These are phyloP conservation scores for Penicillium psychrosexuale DNA, from an alignment of 2,329 filamentous ascomycete species.

Conservation along the genomic window DNA sequence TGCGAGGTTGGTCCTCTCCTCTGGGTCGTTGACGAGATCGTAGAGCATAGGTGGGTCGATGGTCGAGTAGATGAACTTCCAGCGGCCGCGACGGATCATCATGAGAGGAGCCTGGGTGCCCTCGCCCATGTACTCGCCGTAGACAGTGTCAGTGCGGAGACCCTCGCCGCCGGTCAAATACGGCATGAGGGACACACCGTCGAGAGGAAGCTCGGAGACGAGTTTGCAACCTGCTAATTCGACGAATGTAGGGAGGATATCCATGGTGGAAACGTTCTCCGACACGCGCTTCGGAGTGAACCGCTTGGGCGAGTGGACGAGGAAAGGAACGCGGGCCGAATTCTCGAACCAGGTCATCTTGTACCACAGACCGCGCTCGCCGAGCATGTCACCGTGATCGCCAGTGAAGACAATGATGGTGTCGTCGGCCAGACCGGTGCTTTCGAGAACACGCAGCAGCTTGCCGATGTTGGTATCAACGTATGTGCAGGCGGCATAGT, in stretches of 20 bases:
- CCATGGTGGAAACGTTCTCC: slow-evolving; percentile 85
- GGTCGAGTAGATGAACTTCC: slow-evolving; percentile 88
- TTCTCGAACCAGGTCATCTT: slow-evolving; percentile 98
- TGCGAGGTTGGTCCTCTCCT: slow-evolving; percentile 70
- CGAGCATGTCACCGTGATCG: slow-evolving; percentile 94
- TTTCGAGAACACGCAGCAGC: slow-evolving; percentile 71
- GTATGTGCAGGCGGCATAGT: slow-evolving; percentile 90
- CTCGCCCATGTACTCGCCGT: slow-evolving; percentile 92
- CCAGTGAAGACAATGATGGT: slow-evolving; percentile 91
- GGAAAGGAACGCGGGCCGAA: slow-evolving; percentile 81
- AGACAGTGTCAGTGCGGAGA: slow-evolving; percentile 71
- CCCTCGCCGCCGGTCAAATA: slow-evolving; percentile 62
- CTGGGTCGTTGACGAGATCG: slow-evolving; percentile 71
- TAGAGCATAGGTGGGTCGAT: slow-evolving; percentile 81
- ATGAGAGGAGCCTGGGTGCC: slow-evolving; percentile 84
- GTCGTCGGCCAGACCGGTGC: slow-evolving; percentile 75
- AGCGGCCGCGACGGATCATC: slow-evolving; percentile 86
- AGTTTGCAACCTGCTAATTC: slow-evolving; percentile 73
- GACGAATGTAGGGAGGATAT: slow-evolving; percentile 83
- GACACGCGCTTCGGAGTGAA: slow-evolving; percentile 73
- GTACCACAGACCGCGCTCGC: slow-evolving; percentile 87
- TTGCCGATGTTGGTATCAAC: slow-evolving; percentile 90
- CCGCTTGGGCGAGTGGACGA: slow-evolving; percentile 74
- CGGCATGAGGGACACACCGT: slow-evolving; percentile 77
- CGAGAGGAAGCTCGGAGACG: slow-evolving; percentile 71